phyloP scores from a whole-genome alignment of 306 rosid species.

The Trichosanthes truncata region DNA sequence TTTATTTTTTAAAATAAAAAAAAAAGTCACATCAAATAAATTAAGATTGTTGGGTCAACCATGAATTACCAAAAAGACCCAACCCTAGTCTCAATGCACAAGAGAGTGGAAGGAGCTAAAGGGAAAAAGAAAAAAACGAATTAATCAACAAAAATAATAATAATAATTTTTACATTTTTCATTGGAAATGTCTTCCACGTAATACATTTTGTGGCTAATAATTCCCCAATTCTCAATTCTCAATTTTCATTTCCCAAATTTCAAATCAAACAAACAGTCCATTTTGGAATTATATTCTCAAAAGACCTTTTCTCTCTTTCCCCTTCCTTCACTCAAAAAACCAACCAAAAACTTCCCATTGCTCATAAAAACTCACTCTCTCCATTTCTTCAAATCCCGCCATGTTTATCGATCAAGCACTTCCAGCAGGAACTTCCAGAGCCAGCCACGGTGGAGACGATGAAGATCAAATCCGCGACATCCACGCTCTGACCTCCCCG shows the following conservation, averaged over 20 bases:
- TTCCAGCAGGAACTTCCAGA: background rate
- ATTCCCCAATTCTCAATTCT: background rate
- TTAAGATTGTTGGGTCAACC: too few species aligned
- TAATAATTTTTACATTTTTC: background rate
- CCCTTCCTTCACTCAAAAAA: background rate
- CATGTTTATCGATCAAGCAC: constrained; percentile 40
- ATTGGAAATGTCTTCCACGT: constrained; percentile 4
- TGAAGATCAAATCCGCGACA: constrained; percentile 51
- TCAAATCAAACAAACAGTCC: background rate
- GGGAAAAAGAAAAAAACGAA: too few species aligned
- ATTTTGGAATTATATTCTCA: background rate
- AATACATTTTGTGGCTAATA: constrained; percentile 7
- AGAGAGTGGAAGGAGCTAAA: too few species aligned
- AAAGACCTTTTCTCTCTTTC: background rate
- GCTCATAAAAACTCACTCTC: background rate
- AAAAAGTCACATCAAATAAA: background rate
- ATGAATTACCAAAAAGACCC: background rate
- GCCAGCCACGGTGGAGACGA: constrained; percentile 20
- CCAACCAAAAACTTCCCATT: background rate
- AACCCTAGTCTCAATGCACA: background rate
- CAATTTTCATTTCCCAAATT: background rate
- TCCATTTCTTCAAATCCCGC: background rate
- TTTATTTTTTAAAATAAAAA: too few species aligned
- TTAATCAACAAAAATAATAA: background rate
- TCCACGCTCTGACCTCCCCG: constrained; percentile 63